Base-by-base conservation (phyloP, 2,329 filamentous ascomycete species). In the Talaromyces piceae region DNA sequence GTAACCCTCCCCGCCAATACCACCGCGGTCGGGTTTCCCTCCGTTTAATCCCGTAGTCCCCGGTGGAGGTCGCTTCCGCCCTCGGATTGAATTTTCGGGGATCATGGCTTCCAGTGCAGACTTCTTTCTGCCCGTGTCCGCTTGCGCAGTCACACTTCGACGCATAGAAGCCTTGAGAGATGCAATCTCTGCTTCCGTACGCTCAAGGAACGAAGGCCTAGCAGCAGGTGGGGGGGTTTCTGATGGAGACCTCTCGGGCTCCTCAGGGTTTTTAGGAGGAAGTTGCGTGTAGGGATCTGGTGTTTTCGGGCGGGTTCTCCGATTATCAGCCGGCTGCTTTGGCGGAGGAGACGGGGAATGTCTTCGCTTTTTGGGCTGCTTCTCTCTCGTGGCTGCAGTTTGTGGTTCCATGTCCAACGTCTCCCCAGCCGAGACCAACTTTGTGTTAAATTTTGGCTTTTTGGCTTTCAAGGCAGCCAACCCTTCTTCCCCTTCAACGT, bases 361-460 rank as follows among this genome's bases (percentile, higher is more conserved):
- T 6, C 61, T 61, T 45, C 66, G 64, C 59, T 67, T 68, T 20
- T 58, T 57, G 3, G 54, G 25, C 11, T 50, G 46, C 37, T 51
- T 45, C 44, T 28, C 41, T 13, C 27, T 47, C 13, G 8, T 6
- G 3, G 51, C 33, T 16, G 26, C 37, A 16, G 5, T 49, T 18
- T 53, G 55, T 11, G 47, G 47, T 20, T 60, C 56, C 45, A 54
- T 20, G 16, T 47, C 53, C 4, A 56, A 49, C 12, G 54, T 58
- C 28, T 61, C 61, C 11, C 58, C 60, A 49, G 67, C 70, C 9
- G 63, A 61, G 31, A 76, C 69, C 3, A 76, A 61, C 6, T 63
- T 67, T 18, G 73, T 67, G 52, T 76, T 76, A 61, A 75, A 76
- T 54, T 75, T 76, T 12, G 73, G 71, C 51, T 75, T 76, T 26